These are phyloP conservation scores for Drechslera avenae DNA, from an alignment of 2,329 filamentous ascomycete genomes.

Conservation along the genomic window DNA sequence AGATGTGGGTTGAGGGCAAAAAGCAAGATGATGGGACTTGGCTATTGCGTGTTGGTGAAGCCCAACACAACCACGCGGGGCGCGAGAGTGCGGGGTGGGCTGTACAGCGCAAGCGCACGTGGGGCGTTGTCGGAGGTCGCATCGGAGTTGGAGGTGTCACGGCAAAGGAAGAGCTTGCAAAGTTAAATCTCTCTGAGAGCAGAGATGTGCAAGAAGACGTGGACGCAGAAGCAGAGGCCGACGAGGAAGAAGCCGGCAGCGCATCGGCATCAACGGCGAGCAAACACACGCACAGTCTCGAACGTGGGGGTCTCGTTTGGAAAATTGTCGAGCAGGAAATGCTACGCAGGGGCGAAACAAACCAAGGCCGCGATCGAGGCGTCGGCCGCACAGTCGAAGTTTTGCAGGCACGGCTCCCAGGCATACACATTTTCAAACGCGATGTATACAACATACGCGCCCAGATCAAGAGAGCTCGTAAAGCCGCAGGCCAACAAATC, in stretches of 20 bases:
- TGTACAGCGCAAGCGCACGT: slow-evolving; percentile 42
- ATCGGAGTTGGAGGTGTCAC: slow-evolving; percentile 41
- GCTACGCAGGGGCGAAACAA: slow-evolving; percentile 32
- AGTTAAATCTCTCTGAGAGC: slow-evolving; percentile 2
- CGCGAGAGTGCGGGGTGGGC: slow-evolving; percentile 38
- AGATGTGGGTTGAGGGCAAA: slow-evolving; percentile 46
- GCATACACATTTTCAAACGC: slow-evolving; percentile 45
- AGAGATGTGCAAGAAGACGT: slow-evolving; percentile 4
- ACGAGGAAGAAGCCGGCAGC: background rate
- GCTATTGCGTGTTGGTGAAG: slow-evolving; percentile 38
- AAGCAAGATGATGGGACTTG: slow-evolving; percentile 38
- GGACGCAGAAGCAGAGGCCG: slow-evolving; percentile 8
- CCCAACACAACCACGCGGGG: slow-evolving; percentile 40
- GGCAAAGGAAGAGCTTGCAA: slow-evolving; percentile 36
- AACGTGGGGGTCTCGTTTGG: slow-evolving; percentile 41
- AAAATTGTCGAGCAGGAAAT: slow-evolving; percentile 45
- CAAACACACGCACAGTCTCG: slow-evolving; percentile 27
- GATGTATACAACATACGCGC: slow-evolving; percentile 46
- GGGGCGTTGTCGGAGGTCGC: slow-evolving; percentile 38
- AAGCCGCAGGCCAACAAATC: slow-evolving; percentile 35
- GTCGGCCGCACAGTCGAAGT: slow-evolving; percentile 41
- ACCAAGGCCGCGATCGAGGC: slow-evolving; percentile 39
- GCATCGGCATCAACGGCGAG: background rate
- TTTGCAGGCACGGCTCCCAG: slow-evolving; percentile 35
- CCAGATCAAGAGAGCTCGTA: slow-evolving; percentile 40